Evolutionary conservation across 108 stramenopile genomes (phyloP).

Genomic region (Nannochloropsis gaditana): DNA sequence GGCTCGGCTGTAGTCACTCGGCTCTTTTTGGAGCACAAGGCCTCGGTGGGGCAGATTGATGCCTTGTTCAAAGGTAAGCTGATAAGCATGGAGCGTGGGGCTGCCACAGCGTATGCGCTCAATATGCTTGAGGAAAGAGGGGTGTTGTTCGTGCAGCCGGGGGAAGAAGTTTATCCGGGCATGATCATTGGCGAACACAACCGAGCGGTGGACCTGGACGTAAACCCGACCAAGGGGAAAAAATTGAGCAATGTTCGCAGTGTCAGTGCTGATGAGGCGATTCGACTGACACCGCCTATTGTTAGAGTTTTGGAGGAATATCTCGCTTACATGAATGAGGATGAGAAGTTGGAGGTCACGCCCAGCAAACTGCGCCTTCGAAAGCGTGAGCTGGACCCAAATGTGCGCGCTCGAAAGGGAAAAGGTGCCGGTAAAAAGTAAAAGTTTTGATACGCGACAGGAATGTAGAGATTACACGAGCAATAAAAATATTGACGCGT

Average conservation of each 20-base stretch:
- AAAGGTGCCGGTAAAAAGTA: conserved; percentile 33
- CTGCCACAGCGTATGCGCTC: conserved; percentile 79
- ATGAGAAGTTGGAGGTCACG: conserved; percentile 94
- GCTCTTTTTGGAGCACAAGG: background rate
- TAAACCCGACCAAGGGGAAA: conserved; percentile 95
- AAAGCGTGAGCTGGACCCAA: conserved; percentile 61
- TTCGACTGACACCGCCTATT: conserved; percentile 76
- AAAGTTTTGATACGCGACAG: background rate
- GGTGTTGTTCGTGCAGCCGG: conserved; percentile 66
- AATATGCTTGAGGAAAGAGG: conserved; percentile 87
- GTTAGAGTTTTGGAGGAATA: conserved; percentile 83
- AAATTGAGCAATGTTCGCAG: conserved; percentile 90
- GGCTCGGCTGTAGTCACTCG: conserved; percentile 88
- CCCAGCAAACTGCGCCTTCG: conserved; percentile 79
- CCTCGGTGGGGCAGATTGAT: conserved; percentile 64
- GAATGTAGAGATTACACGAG: too few species aligned
- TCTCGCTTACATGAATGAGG: conserved; percentile 85
- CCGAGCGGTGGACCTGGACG: conserved; percentile 88
- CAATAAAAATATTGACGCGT: too few species aligned
- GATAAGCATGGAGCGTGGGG: conserved; percentile 78
- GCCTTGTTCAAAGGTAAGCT: conserved; percentile 72
- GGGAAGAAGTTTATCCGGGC: conserved; percentile 80
- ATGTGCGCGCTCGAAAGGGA: conserved; percentile 24
- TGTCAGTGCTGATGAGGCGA: conserved; percentile 82
- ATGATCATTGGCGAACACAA: conserved; percentile 94